phyloP scores from a whole-genome alignment of 2,329 filamentous ascomycete species.

The Penicillium hesseltinei region DNA sequence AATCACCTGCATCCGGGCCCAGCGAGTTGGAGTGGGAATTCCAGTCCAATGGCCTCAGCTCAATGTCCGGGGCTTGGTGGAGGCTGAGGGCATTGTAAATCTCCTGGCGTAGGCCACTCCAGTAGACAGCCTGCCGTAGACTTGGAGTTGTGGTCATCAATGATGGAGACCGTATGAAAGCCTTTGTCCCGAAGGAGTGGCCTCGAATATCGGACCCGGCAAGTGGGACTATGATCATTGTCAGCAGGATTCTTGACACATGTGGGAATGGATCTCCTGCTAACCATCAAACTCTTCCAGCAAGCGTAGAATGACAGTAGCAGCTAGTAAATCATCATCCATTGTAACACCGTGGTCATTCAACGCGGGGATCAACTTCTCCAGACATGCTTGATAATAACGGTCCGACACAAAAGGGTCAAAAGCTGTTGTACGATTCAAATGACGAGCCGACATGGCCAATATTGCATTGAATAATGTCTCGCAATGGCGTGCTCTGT shows the following conservation, averaged over 20 bases:
- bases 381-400: constrained; percentile 43
- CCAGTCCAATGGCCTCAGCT: constrained; percentile 30
- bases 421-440: constrained; percentile 41
- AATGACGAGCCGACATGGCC: constrained; percentile 43
- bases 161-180: constrained; percentile 25
- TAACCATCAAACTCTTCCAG: constrained; percentile 45
- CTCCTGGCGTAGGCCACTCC: constrained; percentile 31
- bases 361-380: constrained; percentile 42
- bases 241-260: constrained; percentile 2
- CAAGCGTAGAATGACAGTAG: constrained; percentile 42
- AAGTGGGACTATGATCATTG: constrained; percentile 18
- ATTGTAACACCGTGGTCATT: constrained; percentile 40
- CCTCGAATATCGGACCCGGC: constrained; percentile 24
- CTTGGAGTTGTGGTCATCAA: constrained; percentile 26
- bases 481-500: constrained; percentile 23
- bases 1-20: constrained; percentile 41
- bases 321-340: constrained; percentile 43
- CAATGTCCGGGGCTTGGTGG: constrained; percentile 28
- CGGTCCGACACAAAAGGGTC: constrained; percentile 44
- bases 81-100: constrained; percentile 34
- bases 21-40: constrained; percentile 29
- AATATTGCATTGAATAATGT: constrained; percentile 45
- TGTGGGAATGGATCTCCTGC: background rate
- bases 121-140: constrained; percentile 27
- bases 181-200: constrained; percentile 25